phyloP scores from a whole-genome alignment of 192 early-diverging fungal species.

The Entrophospora sp. region DNA sequence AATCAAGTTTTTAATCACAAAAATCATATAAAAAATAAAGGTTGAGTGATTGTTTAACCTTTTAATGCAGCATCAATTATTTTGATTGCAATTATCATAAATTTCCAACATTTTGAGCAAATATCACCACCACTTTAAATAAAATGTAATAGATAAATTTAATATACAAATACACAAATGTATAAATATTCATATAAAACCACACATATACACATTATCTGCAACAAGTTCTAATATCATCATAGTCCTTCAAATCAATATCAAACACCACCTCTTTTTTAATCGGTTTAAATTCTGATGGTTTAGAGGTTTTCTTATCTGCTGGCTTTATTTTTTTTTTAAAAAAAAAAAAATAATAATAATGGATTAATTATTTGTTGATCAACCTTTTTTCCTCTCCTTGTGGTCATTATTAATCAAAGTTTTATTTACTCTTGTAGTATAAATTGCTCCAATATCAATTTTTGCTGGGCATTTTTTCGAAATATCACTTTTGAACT shows the following conservation, averaged over 20 bases:
- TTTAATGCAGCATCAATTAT: slow-evolving; percentile 68
- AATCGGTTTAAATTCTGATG: slow-evolving; percentile 65
- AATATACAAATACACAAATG: not conserved
- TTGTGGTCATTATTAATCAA: not conserved
- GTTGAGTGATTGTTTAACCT: too few relatives aligned
- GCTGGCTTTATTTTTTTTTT: slow-evolving; percentile 50
- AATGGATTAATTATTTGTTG: too few relatives aligned
- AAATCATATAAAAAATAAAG: not conserved
- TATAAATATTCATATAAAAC: not conserved
- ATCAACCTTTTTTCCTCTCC: not conserved
- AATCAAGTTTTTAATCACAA: not conserved
- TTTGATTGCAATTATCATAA: slow-evolving; percentile 88
- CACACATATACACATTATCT: slow-evolving; percentile 28
- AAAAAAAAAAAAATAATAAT: not conserved
- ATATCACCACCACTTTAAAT: slow-evolving; percentile 65
- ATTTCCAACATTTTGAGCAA: slow-evolving; percentile 87
- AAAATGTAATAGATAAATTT: not conserved
- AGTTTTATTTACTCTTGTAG: slow-evolving; percentile 40
- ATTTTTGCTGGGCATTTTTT: slow-evolving; percentile 83
- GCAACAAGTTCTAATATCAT: slow-evolving; percentile 94
- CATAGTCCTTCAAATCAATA: slow-evolving; percentile 99
- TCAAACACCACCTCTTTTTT: slow-evolving; percentile 94
- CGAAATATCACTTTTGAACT: slow-evolving; percentile 66
- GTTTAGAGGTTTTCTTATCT: slow-evolving; percentile 66
- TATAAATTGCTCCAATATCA: slow-evolving; percentile 96